Percentiles rank a stretch among this genome's conserved stretches.
Conservation (phyloP, 1,284 basidiomycete species). For the Meira nashicola region DNA sequence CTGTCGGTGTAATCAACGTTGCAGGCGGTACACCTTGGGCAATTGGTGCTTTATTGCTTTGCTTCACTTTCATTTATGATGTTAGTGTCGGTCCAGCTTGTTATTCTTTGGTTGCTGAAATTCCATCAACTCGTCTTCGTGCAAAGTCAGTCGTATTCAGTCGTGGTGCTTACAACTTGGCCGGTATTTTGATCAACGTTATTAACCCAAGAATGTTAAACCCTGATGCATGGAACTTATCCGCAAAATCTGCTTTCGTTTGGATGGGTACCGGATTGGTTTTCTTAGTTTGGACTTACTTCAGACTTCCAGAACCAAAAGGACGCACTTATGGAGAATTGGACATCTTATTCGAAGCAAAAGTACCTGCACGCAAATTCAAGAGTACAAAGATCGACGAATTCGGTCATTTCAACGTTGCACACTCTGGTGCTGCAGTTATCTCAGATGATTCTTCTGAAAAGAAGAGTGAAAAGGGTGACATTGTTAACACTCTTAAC, state of each 20-base stretch:
- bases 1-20: constrained; percentile 56
- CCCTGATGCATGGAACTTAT: constrained; percentile 55
- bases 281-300: constrained; percentile 53
- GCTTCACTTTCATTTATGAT: constrained; percentile 56
- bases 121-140: constrained; percentile 56
- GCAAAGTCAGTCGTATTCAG: constrained; percentile 60
- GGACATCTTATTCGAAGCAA: constrained; percentile 54
- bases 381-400: constrained; percentile 46
- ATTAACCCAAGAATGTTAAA: constrained; percentile 56
- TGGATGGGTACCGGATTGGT: constrained; percentile 53
- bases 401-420: constrained; percentile 19
- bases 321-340: constrained; percentile 55
- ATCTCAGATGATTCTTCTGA: no score
- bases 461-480: no score
- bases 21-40: constrained; percentile 43
- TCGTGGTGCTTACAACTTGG: constrained; percentile 55
- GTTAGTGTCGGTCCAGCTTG: constrained; percentile 53
- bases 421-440: neutral
- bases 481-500: no score
- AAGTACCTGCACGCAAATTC: constrained; percentile 52
- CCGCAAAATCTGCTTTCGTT: constrained; percentile 54
- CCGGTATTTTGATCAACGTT: constrained; percentile 53
- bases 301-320: constrained; percentile 54
- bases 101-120: constrained; percentile 57
- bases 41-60: constrained; percentile 55